Evolutionary conservation across 441 rosid species (phyloP), one percentile per base, ranked within the genome.

Genomic region (Theobroma grandiflorum): DNA sequence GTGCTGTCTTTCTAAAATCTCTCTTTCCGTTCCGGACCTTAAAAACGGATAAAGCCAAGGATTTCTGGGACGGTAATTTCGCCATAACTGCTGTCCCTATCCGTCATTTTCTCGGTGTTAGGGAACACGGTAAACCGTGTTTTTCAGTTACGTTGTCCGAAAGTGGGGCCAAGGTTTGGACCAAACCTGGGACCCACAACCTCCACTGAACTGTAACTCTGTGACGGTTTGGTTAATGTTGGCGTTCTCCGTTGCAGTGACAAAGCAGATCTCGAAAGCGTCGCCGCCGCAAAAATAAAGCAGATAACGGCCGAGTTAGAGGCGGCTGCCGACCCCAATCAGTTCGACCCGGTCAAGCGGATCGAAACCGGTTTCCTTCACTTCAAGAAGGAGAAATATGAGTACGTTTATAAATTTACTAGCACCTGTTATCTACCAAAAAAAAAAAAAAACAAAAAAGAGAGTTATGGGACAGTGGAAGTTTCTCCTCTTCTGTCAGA

Each of bases 211-310:
- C 50, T 11, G 58, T 45, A 49, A 18, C 16, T 67, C 50, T 35
- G 52, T 55, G 74, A 81, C 75, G 40, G 78, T 67, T 37, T 58
- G 22, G 37, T 53, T 11, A 37, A 78, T 72, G 31, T 6, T 20
- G 63, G 4, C 45, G 35, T 70, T 70, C 35, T 76, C 42, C 38
- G 65, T 83, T 53, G 76, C 91, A 95, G 99, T 31, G 87, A 85
- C 78, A 90, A 85, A 80, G 71, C 86, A 12, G 93, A 89, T 70
- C 95, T 94, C 45, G 91, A 85, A 20, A 82, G 85, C 72, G 77
- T 90, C 70, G 99, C 98, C 79, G 99, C 97, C 38, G 95, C 87
- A 69, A 96, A 90, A 89, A 88, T 96, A 74, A 93, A 87, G 78
- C 91, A 89, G 85, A 43, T 94, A 82, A 93, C 97, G 75, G 92